Evolutionary conservation across 768 basidiomycete species (phyloP).

Genomic region (Hygrophoropsis aurantiaca): DNA sequence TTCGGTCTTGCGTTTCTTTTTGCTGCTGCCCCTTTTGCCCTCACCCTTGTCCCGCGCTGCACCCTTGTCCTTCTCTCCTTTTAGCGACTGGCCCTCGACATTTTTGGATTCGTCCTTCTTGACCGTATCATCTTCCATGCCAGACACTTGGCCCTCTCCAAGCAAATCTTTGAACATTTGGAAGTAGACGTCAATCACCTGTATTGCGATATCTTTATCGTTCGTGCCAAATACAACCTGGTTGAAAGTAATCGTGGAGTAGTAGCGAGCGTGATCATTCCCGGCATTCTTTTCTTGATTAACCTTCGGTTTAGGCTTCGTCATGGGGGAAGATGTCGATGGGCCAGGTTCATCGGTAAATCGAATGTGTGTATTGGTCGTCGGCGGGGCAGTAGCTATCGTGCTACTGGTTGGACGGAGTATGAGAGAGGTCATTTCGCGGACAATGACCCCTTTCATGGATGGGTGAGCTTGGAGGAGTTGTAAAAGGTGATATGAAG

Average conservation of each 20-base stretch:
- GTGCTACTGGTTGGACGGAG: conserved; percentile 49
- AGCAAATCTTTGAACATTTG: conserved; percentile 90
- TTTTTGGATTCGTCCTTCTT: conserved; percentile 31
- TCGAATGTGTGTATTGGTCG: conserved; percentile 47
- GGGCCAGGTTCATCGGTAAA: conserved; percentile 38
- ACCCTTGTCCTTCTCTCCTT: conserved; percentile 39
- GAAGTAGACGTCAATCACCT: conserved; percentile 89
- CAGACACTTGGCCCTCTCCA: conserved; percentile 48
- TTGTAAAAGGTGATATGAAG: conserved; percentile 87
- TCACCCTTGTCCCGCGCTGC: conserved; percentile 33
- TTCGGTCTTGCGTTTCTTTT: conserved; percentile 31
- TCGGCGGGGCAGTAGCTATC: conserved; percentile 24
- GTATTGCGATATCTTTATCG: conserved; percentile 73
- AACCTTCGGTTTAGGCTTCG: conserved; percentile 9
- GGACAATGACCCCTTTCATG: conserved; percentile 89
- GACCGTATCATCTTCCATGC: conserved; percentile 21
- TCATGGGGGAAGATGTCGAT: conserved; percentile 2
- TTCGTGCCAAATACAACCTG: conserved; percentile 74
- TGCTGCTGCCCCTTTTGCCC: conserved; percentile 25
- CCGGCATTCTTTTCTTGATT: conserved; percentile 38
- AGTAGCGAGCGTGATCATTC: conserved; percentile 83
- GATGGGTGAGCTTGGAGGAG: conserved; percentile 87
- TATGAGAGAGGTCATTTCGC: conserved; percentile 80
- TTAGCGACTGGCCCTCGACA: conserved; percentile 22
- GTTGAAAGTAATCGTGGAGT: conserved; percentile 91